phyloP scores from a whole-genome alignment of 169 alveolate species.

The Plasmodium billcollinsi region DNA sequence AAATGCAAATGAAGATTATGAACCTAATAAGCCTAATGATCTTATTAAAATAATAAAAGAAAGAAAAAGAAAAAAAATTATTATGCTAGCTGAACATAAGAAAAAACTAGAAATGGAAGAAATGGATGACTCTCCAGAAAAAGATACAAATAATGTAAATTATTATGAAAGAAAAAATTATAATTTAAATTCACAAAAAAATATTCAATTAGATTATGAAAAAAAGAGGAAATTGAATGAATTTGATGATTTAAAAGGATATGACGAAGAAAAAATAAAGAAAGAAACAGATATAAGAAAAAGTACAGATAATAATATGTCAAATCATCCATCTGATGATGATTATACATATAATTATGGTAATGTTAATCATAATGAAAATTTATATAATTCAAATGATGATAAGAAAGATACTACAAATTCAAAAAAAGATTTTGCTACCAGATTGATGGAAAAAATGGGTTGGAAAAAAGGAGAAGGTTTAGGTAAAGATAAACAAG shows the following conservation, averaged over 20 bases:
- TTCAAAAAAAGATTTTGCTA: constrained; percentile 86
- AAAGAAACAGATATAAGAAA: neutral
- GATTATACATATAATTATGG: constrained; percentile 4
- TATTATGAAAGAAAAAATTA: constrained; percentile 23
- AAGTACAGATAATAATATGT: constrained; percentile 4
- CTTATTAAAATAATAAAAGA: constrained; percentile 76
- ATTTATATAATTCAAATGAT: constrained; percentile 35
- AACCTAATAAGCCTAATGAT: constrained; percentile 75
- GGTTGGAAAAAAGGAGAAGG: constrained; percentile 94
- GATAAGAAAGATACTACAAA: constrained; percentile 43
- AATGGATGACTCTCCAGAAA: constrained; percentile 23
- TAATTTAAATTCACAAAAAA: neutral
- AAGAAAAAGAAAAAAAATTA: constrained; percentile 72
- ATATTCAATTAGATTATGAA: neutral
- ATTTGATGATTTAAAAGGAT: neutral
- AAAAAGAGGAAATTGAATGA: neutral
- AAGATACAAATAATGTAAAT: constrained; percentile 4
- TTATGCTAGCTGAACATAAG: constrained; percentile 67
- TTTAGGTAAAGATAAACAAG: constrained; percentile 90
- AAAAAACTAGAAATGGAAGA: constrained; percentile 57
- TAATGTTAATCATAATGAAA: constrained; percentile 33
- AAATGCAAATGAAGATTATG: constrained; percentile 76
- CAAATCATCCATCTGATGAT: constrained; percentile 1
- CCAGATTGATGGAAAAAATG: constrained; percentile 91
- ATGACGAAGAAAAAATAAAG: constrained; percentile 9